Base-by-base conservation (phyloP, 768 basidiomycete genomes). In the Leccinum barrowsii region DNA sequence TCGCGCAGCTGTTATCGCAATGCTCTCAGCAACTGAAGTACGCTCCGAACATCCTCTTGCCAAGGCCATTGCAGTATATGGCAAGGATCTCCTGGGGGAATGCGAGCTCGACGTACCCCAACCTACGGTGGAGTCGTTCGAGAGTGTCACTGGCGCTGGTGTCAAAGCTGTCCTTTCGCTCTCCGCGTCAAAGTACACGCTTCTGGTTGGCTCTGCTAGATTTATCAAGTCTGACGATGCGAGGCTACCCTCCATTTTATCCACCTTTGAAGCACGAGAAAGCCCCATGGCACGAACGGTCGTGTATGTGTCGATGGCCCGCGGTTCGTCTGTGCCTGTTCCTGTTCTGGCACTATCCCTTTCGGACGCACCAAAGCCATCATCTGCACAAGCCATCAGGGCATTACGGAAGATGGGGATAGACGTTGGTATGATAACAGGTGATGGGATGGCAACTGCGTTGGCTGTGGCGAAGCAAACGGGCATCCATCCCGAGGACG, bases 41-140 rank as follows among this genome's bases (percentile, higher is more conserved):
- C 85, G 86, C 59, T 98, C 95, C 1, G 97, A 98, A 71, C 97
- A 99, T 68, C 97, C 97, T 2, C 84, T 99, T 21, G 97, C 96
- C 10, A 90, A 92, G 68, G 95, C 97, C 13, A 87, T 98, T 50
- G 92, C 95, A 5, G 74, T 82, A 0, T 89, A 93, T 69, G 91
- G 93, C 30, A 89, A 83, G 68, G 83, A 86, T 28, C 65, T 85
- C 1, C 71, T 93, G 11, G 74, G 76, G 13, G 65, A 69, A 63
- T 74, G 69, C 52, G 70, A 72, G 28, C 57, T 76, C 15, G 66
- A 77, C 7, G 69, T 78, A 0, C 82, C 86, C 0, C 77, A 82
- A 47, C 81, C 86, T 6, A 73, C 67, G 7, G 75, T 98, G 34
- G 79, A 85, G 47, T 74, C 81, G 5, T 99, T 99, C 70, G 92